Base-by-base conservation (phyloP, 441 rosid species). In the Erodium trifolium region DNA sequence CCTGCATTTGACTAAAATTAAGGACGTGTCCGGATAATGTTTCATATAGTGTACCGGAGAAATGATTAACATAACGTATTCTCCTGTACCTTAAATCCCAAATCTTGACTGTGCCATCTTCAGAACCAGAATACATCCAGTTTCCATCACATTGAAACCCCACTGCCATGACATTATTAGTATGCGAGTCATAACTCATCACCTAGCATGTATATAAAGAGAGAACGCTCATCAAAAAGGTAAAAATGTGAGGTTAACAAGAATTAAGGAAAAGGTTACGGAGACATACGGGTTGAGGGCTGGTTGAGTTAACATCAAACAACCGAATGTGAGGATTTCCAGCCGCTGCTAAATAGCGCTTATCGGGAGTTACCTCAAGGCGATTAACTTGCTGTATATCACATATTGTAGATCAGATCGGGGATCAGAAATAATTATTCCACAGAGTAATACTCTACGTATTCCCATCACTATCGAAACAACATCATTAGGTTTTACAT, bases 41-140 rank as follows among this genome's bases (percentile, higher is more conserved):
- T 55, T 19, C 68, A 53, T 70, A 29, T n/a, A 63, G 9, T 10
- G 17, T 27, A 47, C 14, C 8, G 55, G n/a, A 27, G 12, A 66
- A 68, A 10, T 47, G 12, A 47, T n/a, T 47, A 47, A 12, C 55
- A 43, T 18, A 51, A 62, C 29, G 14, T n/a, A 13, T 19, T 64
- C 12, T 59, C 4, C 49, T 51, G 39, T 64, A 87, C 97, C 99
- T 90, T 78, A 94, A 83, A 76, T 94, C 99, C 97, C 97, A 94
- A 71, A 91, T 88, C 77, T 85, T 91, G 70, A 94, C 99, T 0
- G 97, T 94, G 19, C 97, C 97, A 84, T 94, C 99, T 78, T 91
- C 99, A 34, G 98, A 94, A 71, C 99, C 98, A 9, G 99, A 90
- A 75, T 92, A 94, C 97, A 94, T 94, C 97, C 99, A 90, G 74